phyloP scores from a whole-genome alignment of 495 filamentous ascomycete species.

The Durotheca rogersii region DNA sequence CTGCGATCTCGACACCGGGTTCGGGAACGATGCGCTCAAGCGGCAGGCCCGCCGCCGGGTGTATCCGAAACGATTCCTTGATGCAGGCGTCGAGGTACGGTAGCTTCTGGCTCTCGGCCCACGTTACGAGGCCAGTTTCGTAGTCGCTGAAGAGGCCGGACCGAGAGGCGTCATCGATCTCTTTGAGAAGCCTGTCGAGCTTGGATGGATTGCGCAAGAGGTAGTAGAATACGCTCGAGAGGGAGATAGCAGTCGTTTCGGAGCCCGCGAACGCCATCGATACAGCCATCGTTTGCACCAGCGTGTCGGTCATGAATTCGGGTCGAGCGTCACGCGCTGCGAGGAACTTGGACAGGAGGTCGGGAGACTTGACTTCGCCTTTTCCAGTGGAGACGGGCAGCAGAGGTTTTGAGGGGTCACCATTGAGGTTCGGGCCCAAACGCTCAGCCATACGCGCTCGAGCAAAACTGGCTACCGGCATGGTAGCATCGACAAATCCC shows the following conservation, averaged over 20 bases:
- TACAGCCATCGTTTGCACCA: conserved; percentile 65
- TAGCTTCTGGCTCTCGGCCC: conserved; percentile 58
- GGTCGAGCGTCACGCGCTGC: conserved; percentile 59
- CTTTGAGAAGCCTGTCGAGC: conserved; percentile 46
- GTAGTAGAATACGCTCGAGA: conserved; percentile 65
- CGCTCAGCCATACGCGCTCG: conserved; percentile 57
- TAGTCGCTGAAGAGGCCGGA: conserved; percentile 52
- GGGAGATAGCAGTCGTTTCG: conserved; percentile 64
- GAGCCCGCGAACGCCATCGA: conserved; percentile 66
- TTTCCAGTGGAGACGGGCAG: conserved; percentile 41
- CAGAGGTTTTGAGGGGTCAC: conserved; percentile 38
- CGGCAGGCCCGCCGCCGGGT: conserved; percentile 61
- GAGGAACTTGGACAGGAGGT: conserved; percentile 62
- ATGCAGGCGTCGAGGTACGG: conserved; percentile 67
- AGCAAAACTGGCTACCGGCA: conserved; percentile 63
- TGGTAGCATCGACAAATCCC: conserved; percentile 56
- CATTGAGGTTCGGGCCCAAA: conserved; percentile 37
- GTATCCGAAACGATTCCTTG: conserved; percentile 67
- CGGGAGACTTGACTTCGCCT: conserved; percentile 55
- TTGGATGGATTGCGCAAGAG: conserved; percentile 54
- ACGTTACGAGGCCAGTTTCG: conserved; percentile 57
- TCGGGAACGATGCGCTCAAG: conserved; percentile 66
- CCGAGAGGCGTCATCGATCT: conserved; percentile 55
- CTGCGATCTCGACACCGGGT: conserved; percentile 55
- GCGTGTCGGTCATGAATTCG: conserved; percentile 64